Percentiles rank a stretch among this genome's conserved stretches.
Conservation (phyloP, 2,329 filamentous ascomycete genomes). For the Colletotrichum cereale region DNA sequence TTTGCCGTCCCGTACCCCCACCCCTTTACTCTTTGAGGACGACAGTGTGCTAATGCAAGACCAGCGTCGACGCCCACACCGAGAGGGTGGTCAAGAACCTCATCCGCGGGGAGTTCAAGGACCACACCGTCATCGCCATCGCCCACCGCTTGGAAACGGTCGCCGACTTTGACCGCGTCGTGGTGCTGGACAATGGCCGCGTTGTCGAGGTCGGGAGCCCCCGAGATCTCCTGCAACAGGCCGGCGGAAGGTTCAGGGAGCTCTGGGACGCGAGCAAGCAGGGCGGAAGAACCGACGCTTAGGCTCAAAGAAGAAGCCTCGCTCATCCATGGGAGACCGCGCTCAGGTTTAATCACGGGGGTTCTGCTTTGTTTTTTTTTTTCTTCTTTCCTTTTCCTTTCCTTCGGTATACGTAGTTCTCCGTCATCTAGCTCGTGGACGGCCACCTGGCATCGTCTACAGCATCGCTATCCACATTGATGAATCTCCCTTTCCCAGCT, state of each 20-base stretch:
- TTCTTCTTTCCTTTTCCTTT: background rate
- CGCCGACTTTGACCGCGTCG: conserved; percentile 48
- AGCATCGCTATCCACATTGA: conserved; percentile 61
- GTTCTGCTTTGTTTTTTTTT: background rate
- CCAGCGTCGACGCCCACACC: conserved; percentile 51
- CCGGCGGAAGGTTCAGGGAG: conserved; percentile 28
- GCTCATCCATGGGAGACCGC: too few species aligned
- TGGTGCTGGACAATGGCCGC: conserved; percentile 40
- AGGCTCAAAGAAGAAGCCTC: background rate
- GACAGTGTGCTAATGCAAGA: background rate
- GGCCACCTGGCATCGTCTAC: conserved; percentile 2
- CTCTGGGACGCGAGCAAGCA: conserved; percentile 31
- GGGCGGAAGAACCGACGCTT: background rate
- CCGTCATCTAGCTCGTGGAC: conserved; percentile 3
- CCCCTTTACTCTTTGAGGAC: background rate
- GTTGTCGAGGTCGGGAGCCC: conserved; percentile 37
- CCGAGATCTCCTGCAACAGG: conserved; percentile 18
- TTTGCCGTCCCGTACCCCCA: background rate
- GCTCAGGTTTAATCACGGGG: background rate
- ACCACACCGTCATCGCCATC: conserved; percentile 66
- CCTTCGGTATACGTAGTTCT: background rate
- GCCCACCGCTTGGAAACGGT: conserved; percentile 59
- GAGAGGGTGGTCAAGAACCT: conserved; percentile 50
- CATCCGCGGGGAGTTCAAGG: conserved; percentile 47
- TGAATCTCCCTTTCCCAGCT: conserved; percentile 61